Evolutionary conservation across 1,284 basidiomycete species (phyloP).

Genomic region (Mycosarcoma maydis): DNA sequence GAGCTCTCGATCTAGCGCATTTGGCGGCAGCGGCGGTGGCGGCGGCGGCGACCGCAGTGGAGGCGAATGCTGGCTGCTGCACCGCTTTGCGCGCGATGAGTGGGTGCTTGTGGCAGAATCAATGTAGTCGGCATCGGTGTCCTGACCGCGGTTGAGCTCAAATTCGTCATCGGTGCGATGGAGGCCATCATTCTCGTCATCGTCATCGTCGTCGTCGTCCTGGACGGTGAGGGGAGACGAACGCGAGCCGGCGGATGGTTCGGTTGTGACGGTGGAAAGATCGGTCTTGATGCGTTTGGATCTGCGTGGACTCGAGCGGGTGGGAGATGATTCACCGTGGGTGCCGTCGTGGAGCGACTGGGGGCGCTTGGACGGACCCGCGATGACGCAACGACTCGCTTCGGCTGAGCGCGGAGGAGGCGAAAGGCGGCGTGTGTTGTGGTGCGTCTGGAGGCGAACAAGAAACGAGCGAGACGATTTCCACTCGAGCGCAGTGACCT

Average conservation of each 20-base stretch:
- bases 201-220: slow-evolving; percentile 26
- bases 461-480: slow-evolving; percentile 29
- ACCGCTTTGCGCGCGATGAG: slow-evolving; percentile 20
- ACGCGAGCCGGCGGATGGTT: slow-evolving; percentile 21
- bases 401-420: slow-evolving; percentile 2
- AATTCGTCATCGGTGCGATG: too few species aligned
- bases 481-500: slow-evolving; percentile 58
- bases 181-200: slow-evolving; percentile 7
- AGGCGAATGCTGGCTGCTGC: neutral
- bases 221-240: slow-evolving; percentile 34
- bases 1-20: slow-evolving; percentile 18
- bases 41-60: too few species aligned
- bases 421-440: neutral
- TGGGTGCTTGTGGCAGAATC: slow-evolving; percentile 1
- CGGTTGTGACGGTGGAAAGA: slow-evolving; percentile 1
- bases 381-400: slow-evolving; percentile 1
- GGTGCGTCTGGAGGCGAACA: slow-evolving; percentile 20
- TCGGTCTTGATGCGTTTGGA: slow-evolving; percentile 38
- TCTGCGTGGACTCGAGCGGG: slow-evolving; percentile 24
- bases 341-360: neutral
- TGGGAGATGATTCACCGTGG: neutral
- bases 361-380: slow-evolving; percentile 4
- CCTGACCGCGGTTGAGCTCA: slow-evolving; percentile 6
- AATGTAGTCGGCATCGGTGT: slow-evolving; percentile 18
- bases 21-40: neutral